These are phyloP conservation scores for Solanum lignicaule DNA, from an alignment of 257 asterid genomes.

Conservation along the genomic window DNA sequence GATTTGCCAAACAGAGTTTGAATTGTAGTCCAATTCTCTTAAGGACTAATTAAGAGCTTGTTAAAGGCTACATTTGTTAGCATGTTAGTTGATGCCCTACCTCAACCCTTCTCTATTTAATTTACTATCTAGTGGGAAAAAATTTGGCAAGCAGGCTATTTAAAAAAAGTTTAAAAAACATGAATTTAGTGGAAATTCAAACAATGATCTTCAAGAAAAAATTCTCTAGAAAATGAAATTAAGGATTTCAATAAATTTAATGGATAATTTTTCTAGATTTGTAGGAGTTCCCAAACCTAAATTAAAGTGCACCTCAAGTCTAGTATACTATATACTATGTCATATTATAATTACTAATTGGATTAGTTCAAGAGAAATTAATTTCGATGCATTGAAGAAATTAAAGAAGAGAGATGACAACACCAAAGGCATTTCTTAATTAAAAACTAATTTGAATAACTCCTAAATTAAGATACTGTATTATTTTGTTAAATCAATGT, in stretches of 20 bases:
- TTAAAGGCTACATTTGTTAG: not conserved
- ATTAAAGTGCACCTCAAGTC: not conserved
- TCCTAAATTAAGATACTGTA: not conserved
- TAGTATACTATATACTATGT: not conserved
- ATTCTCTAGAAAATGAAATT: not conserved
- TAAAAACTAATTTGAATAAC: not conserved
- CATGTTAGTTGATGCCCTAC: not conserved
- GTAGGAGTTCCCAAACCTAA: not conserved
- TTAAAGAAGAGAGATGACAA: not conserved
- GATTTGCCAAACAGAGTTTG: not conserved
- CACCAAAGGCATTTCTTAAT: not conserved
- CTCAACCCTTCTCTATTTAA: not conserved
- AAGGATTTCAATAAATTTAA: not conserved
- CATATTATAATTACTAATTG: not conserved
- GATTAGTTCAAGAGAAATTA: not conserved
- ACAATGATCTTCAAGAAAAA: not conserved
- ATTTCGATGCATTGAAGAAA: not conserved
- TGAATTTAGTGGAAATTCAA: not conserved
- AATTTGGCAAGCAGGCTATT: not conserved
- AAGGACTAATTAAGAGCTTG: not conserved
- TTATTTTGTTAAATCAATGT: not conserved
- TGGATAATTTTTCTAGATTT: not conserved
- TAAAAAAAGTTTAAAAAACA: not conserved
- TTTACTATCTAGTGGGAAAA: not conserved
- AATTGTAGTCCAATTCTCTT: not conserved